Evolutionary conservation across 352 stramenopile genomes (phyloP), one percentile per base, ranked within the genome.

Genomic region (Pythium monospermum): DNA sequence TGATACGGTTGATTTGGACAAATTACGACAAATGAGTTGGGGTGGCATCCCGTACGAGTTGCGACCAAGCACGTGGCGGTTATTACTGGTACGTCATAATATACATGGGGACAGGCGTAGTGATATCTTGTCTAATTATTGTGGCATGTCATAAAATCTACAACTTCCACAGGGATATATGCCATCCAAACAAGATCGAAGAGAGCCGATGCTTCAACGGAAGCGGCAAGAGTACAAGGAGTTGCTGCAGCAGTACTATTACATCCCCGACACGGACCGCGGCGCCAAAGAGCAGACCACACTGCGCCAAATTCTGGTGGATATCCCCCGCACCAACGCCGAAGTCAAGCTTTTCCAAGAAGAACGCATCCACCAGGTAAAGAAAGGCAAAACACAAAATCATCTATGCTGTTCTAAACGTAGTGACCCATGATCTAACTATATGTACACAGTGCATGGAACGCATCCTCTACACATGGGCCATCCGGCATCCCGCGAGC

Each of bases 391-490:
- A n/a, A n/a, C n/a, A n/a, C n/a, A n/a, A n/a, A n/a, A n/a, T n/a
- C n/a, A n/a, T n/a, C n/a, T n/a, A n/a, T n/a, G n/a, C 12, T 23
- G 12, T 13, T 39, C 15, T 3, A 19, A 18, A 42, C n/a, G 3
- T 28, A 22, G 15, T 56, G 25, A 56, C 23, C 19, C n/a, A n/a
- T 39, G 12, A 33, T 55, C 15, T 51, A 39, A 62, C 51, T 31
- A 15, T 36, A 19, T 12, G 15, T 64, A 80, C 55, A 57, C 38
- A 94, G 68, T 85, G 82, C 48, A 94, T 99, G 70, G 89, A 98
- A 55, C 77, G 96, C 18, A 78, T 99, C 25, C 73, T 99, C 22
- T 99, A 99, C 77, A 98, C 98, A 55, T 99, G 96, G 96, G 95
- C 96, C 22, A 97, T 99, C 65, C 80, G 96, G 33, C 97, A 99